phyloP scores from a whole-genome alignment of 2,329 filamentous ascomycete genomes.

The Colletotrichum sp. region DNA sequence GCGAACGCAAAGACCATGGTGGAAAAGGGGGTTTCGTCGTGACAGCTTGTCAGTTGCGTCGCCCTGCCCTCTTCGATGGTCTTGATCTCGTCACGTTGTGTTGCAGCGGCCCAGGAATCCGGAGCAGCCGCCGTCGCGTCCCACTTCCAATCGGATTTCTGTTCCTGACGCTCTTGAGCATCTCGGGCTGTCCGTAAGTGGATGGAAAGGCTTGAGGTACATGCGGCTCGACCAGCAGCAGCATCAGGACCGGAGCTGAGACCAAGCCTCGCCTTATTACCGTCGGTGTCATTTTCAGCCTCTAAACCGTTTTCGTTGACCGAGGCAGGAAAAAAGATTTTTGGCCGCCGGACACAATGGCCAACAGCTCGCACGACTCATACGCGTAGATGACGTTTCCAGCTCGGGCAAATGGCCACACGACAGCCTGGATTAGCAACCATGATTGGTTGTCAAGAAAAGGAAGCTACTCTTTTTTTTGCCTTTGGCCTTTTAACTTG shows the following conservation, averaged over 20 bases:
- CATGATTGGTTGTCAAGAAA: not conserved
- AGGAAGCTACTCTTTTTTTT: not conserved
- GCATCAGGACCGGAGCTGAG: not conserved
- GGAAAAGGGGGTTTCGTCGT: not conserved
- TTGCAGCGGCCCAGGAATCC: not conserved
- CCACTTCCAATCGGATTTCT: not conserved
- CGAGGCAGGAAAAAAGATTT: not conserved
- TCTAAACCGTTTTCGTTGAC: slow-evolving; percentile 1
- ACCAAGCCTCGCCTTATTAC: not conserved
- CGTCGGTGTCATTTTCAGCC: not conserved
- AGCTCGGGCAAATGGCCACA: slow-evolving; percentile 7
- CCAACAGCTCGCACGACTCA: not conserved
- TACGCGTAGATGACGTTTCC: slow-evolving; percentile 17
- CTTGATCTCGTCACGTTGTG: not conserved
- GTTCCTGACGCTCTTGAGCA: not conserved
- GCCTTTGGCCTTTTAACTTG: not conserved
- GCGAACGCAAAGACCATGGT: not conserved
- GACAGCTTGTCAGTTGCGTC: not conserved
- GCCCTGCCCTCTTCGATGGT: not conserved
- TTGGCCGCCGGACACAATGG: not conserved
- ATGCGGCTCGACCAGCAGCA: not conserved
- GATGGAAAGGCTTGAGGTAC: not conserved
- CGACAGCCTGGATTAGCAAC: not conserved
- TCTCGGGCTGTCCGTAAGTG: slow-evolving; percentile 6
- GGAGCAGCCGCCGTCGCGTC: slow-evolving; percentile 3